These are phyloP conservation scores for Entomortierella chlamydospora DNA, from an alignment of 192 early-diverging fungal species.

Conservation along the genomic window DNA sequence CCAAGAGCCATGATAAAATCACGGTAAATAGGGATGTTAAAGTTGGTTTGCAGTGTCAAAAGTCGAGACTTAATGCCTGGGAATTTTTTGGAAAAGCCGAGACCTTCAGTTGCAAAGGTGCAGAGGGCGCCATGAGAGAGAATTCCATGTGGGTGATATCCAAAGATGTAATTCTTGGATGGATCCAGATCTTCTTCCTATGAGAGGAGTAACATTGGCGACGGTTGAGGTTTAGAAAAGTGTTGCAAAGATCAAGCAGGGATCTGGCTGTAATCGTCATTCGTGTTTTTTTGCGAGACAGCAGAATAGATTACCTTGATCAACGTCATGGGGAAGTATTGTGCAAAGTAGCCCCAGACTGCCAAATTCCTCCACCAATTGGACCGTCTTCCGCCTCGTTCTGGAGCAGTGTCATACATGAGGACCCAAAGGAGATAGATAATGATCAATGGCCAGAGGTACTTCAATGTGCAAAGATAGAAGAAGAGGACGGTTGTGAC, in stretches of 20 bases:
- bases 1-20: constrained; percentile 84
- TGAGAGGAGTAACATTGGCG: background rate
- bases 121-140: constrained; percentile 85
- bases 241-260: constrained; percentile 5
- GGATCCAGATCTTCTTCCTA: constrained; percentile 88
- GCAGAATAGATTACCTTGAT: constrained; percentile 65
- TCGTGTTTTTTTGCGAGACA: background rate
- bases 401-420: constrained; percentile 79
- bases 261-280: background rate
- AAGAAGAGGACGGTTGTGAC: constrained; percentile 69
- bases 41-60: constrained; percentile 87
- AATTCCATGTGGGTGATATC: constrained; percentile 93
- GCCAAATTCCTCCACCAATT: constrained; percentile 58
- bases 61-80: constrained; percentile 84
- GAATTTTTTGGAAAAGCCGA: constrained; percentile 76
- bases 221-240: background rate
- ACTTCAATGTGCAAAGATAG: constrained; percentile 64
- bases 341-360: constrained; percentile 82
- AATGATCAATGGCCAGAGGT: constrained; percentile 70
- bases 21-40: constrained; percentile 87
- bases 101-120: constrained; percentile 86
- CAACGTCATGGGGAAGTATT: constrained; percentile 84
- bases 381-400: constrained; percentile 80
- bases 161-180: constrained; percentile 88
- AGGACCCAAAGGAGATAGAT: constrained; percentile 82